These are phyloP conservation scores for Lodderomyces elongisporus DNA, from an alignment of 1,139 yeast genomes.

Conservation along the genomic window DNA sequence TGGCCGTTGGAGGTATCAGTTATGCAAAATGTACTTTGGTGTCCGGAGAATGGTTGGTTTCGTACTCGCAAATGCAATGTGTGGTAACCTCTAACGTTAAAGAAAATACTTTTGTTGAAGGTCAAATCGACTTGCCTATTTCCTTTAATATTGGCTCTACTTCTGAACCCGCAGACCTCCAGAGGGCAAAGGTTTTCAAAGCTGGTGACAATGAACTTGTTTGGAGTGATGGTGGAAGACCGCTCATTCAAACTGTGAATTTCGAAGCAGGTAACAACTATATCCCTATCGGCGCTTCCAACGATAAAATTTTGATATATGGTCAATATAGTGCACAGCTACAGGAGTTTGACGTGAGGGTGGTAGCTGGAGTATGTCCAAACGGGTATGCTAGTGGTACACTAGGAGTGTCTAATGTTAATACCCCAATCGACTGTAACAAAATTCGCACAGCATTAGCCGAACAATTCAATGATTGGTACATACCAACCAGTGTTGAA, in stretches of 20 bases:
- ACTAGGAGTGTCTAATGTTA: too few species aligned
- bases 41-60: constrained; percentile 20
- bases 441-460: too few species aligned
- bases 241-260: constrained; percentile 13
- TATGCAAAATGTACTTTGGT: constrained; percentile 25
- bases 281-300: too few species aligned
- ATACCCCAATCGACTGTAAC: too few species aligned
- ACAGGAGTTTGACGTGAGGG: too few species aligned
- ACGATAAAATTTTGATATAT: too few species aligned
- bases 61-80: constrained; percentile 23
- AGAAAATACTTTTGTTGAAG: constrained; percentile 4
- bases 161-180: constrained; percentile 15
- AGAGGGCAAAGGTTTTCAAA: constrained; percentile 16
- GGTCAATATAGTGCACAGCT: too few species aligned
- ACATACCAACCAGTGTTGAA: too few species aligned
- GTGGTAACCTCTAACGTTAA: constrained; percentile 13
- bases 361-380: too few species aligned
- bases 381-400: too few species aligned
- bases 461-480: too few species aligned
- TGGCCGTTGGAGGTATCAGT: constrained; percentile 20
- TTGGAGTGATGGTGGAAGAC: constrained; percentile 24
- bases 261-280: constrained; percentile 10
- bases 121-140: constrained; percentile 20
- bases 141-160: constrained; percentile 23
- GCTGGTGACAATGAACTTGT: constrained; percentile 23